Evolutionary conservation across 1,139 yeast genomes (phyloP).

Genomic region (Lodderomyces elongisporus): DNA sequence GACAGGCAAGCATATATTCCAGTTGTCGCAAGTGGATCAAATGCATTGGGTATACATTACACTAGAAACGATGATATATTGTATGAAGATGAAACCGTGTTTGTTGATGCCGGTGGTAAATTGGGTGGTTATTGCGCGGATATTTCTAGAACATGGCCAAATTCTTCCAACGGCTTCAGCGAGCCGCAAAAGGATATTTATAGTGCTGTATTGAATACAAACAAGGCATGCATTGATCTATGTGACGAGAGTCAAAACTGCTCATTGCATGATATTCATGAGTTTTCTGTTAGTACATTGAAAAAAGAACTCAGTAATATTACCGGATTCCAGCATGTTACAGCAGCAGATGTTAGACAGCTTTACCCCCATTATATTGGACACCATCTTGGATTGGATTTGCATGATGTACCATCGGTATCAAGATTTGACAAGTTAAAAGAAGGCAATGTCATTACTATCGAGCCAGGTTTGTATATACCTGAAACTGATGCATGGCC

Average conservation of each 20-base stretch:
- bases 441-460: constrained; percentile 75
- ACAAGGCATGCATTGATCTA: constrained; percentile 68
- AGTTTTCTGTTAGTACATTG: constrained; percentile 55
- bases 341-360: constrained; percentile 46
- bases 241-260: constrained; percentile 50
- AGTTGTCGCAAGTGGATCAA: constrained; percentile 90
- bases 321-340: constrained; percentile 52
- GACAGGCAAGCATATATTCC: constrained; percentile 89
- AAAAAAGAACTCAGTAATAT: constrained; percentile 62
- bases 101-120: constrained; percentile 94
- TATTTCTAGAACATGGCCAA: constrained; percentile 96
- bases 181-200: constrained; percentile 81
- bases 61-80: constrained; percentile 82
- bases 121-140: constrained; percentile 95
- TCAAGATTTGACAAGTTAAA: constrained; percentile 48
- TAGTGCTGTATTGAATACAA: constrained; percentile 80
- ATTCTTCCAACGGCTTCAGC: constrained; percentile 58
- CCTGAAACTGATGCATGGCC: constrained; percentile 73
- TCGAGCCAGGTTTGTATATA: constrained; percentile 92
- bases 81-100: constrained; percentile 71
- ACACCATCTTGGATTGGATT: constrained; percentile 90
- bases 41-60: constrained; percentile 84
- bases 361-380: constrained; percentile 95
- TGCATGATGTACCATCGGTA: constrained; percentile 73
- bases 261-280: constrained; percentile 75